Evolutionary conservation across 208 protist species (phyloP), one percentile per base, ranked within the genome.

Genomic region (Trypanosoma brucei): DNA sequence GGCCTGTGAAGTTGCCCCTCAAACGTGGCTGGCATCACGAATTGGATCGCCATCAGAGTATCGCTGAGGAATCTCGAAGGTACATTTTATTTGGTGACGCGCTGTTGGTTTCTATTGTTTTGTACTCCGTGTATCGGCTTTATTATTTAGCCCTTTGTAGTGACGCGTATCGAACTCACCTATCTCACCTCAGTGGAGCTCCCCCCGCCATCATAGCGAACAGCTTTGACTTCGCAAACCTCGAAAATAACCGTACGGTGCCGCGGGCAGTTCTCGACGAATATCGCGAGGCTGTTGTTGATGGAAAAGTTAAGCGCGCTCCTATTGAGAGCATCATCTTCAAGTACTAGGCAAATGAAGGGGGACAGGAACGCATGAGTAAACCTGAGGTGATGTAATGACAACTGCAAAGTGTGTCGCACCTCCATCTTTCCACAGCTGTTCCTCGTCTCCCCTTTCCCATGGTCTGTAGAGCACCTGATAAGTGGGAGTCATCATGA

Each of bases 151-250:
- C 70, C n/a, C 76, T 75, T 42, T 74, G 74, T 37, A 81, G 62
- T 55, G 81, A 88, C 44, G 75, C 67, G 0, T 93, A 95, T 58
- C 86, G 91, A 56, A 93, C 89, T 8, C 89, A 88, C 40, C 62
- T 87, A 36, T 82, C 75, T 62, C 67, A 80, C 51, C 65, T 92
- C 9, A 91, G 70, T 52, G 82, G 83, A 58, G 61, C 74, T 48
- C 89, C 89, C 1, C 89, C 89, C 3, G 89, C 89, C 6, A 90
- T 95, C 59, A 83, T 95, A 49, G 89, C 89, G 0, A 91, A 95
- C 68, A 83, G 93, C 11, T 95, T 95, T 51, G 82, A 92, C 68
- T 95, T 95, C 54, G 68, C 71, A 13, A 74, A 91, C 42, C 13
- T 53, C 2, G 69, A 65, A 45, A 79, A 77, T 34, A 95, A 95